Conservation (phyloP, 2,329 filamentous ascomycete genomes). For the Samsoniella hepiali region DNA sequence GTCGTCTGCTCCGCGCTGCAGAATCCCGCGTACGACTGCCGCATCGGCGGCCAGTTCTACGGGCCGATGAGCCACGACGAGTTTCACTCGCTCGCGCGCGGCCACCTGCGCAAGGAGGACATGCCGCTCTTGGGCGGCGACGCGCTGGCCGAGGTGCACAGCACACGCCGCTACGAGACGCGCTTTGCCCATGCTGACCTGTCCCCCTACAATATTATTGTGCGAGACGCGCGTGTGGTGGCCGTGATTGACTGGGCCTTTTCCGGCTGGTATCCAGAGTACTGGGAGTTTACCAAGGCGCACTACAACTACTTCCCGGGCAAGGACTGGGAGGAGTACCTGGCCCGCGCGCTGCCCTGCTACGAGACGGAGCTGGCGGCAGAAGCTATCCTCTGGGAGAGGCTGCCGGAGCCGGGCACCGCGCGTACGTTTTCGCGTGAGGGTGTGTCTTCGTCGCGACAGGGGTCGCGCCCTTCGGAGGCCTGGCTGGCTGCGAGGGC, state of each 20-base stretch:
- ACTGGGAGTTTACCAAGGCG: slow-evolving; percentile 32
- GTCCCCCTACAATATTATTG: slow-evolving; percentile 28
- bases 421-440: background rate
- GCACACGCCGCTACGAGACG: slow-evolving; percentile 22
- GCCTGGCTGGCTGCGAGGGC: background rate
- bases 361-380: slow-evolving; percentile 9
- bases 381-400: background rate
- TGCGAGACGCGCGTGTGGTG: slow-evolving; percentile 25
- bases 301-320: slow-evolving; percentile 23
- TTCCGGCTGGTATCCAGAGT: slow-evolving; percentile 35
- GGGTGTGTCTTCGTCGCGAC: background rate
- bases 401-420: slow-evolving; percentile 1
- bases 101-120: slow-evolving; percentile 25
- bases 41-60: slow-evolving; percentile 27
- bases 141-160: slow-evolving; percentile 26
- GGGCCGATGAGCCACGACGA: slow-evolving; percentile 27
- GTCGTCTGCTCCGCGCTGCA: slow-evolving; percentile 27
- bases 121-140: slow-evolving; percentile 26
- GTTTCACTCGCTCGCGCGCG: slow-evolving; percentile 28
- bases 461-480: background rate
- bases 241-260: slow-evolving; percentile 33
- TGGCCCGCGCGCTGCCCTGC: slow-evolving; percentile 18
- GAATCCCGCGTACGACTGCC: slow-evolving; percentile 27
- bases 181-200: slow-evolving; percentile 30
- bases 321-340: slow-evolving; percentile 24